Conservation (phyloP, 2,329 filamentous ascomycete genomes). For the Botrytis elliptica region DNA sequence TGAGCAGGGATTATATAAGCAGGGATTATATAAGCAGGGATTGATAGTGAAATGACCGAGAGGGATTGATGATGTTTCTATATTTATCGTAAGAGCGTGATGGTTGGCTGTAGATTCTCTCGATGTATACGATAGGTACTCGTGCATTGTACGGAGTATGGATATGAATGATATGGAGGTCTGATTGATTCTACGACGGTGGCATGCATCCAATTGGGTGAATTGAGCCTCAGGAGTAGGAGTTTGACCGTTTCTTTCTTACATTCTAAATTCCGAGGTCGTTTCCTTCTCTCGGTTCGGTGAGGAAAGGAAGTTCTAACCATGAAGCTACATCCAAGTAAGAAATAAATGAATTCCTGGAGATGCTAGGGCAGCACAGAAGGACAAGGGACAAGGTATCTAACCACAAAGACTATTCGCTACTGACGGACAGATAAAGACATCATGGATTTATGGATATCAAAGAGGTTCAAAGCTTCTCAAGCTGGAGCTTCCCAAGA, state of each 20-base stretch:
- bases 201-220: neutral
- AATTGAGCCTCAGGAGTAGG: neutral
- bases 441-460: neutral
- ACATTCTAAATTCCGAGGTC: neutral
- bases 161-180: neutral
- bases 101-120: neutral
- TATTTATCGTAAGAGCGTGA: neutral
- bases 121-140: neutral
- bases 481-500: neutral
- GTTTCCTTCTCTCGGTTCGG: neutral
- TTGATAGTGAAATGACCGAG: neutral
- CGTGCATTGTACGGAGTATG: too few species aligned
- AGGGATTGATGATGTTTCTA: neutral
- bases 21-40: conserved; percentile 10
- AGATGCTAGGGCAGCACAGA: neutral
- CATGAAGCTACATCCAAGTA: conserved; percentile 4
- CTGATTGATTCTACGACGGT: neutral
- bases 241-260: neutral
- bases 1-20: neutral
- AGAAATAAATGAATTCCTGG: neutral
- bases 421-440: neutral
- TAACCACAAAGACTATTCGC: neutral
- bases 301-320: neutral
- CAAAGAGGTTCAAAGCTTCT: neutral
- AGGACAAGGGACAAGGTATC: neutral